Conservation (phyloP, 345 rosid genomes). For the Geranium rotundifolium region DNA sequence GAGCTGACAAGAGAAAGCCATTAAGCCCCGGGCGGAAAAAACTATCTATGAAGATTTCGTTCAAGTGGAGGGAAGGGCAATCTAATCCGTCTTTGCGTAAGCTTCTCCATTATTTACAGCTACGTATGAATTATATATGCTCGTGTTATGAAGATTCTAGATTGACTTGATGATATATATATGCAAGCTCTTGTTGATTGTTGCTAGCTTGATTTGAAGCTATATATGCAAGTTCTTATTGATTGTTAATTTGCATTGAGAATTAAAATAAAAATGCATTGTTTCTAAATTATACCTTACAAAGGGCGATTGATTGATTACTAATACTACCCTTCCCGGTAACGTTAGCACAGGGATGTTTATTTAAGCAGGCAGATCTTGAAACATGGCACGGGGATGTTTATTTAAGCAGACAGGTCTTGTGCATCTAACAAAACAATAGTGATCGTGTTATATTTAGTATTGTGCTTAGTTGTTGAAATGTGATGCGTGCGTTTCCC, state of each 20-base stretch:
- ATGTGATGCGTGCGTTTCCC: no score
- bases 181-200: no score
- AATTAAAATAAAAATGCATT: neutral
- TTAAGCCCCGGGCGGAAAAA: slow-evolving; percentile 49
- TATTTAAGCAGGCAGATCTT: no score
- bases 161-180: no score
- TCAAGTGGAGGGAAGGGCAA: slow-evolving; percentile 79
- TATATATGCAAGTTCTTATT: no score
- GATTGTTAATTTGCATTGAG: no score
- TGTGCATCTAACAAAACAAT: neutral
- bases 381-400: neutral
- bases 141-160: no score
- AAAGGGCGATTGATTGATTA: no score
- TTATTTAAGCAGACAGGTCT: neutral
- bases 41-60: slow-evolving; percentile 39
- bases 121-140: neutral
- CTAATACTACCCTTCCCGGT: no score
- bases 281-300: neutral
- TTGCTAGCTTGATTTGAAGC: no score
- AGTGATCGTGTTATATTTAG: neutral
- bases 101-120: slow-evolving; percentile 8
- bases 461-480: no score
- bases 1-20: slow-evolving; percentile 68
- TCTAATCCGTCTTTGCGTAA: slow-evolving; percentile 47
- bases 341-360: no score